Evolutionary conservation across 2,329 filamentous ascomycete genomes (phyloP).

Genomic region (Trichoderma harzianum): DNA sequence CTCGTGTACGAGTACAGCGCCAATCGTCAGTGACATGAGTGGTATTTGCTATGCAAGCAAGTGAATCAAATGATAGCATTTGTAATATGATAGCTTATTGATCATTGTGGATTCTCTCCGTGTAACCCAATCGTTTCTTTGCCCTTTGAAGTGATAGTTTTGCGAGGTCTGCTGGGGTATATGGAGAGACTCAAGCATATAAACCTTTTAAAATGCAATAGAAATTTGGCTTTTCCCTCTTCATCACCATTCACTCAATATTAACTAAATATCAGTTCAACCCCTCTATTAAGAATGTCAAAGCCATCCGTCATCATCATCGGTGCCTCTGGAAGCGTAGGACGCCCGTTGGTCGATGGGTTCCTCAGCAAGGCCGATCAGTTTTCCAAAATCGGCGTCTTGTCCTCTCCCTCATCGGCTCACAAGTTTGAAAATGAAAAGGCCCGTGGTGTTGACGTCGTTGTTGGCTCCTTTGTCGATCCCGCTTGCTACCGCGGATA

Average conservation of each 20-base stretch:
- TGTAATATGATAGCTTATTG: background rate
- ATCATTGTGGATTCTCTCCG: background rate
- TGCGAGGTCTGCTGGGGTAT: background rate
- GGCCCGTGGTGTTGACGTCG: background rate
- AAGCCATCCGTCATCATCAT: background rate
- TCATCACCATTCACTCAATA: background rate
- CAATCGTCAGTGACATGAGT: background rate
- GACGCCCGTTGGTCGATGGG: background rate
- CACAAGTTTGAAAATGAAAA: background rate
- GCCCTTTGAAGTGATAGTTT: background rate
- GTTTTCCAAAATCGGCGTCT: background rate
- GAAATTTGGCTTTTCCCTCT: background rate
- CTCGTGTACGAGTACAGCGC: background rate
- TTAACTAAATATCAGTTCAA: background rate
- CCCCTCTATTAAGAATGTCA: background rate
- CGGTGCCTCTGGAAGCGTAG: background rate
- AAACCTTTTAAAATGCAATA: background rate
- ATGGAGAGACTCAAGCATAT: background rate
- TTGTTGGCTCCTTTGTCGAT: background rate
- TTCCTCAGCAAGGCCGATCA: background rate
- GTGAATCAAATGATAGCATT: background rate
- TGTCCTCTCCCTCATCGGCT: background rate
- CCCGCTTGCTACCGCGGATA: background rate
- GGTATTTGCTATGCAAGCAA: background rate
- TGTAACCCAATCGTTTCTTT: background rate